Evolutionary conservation across 306 rosid genomes (phyloP).

Genomic region (Cicer judaicum): DNA sequence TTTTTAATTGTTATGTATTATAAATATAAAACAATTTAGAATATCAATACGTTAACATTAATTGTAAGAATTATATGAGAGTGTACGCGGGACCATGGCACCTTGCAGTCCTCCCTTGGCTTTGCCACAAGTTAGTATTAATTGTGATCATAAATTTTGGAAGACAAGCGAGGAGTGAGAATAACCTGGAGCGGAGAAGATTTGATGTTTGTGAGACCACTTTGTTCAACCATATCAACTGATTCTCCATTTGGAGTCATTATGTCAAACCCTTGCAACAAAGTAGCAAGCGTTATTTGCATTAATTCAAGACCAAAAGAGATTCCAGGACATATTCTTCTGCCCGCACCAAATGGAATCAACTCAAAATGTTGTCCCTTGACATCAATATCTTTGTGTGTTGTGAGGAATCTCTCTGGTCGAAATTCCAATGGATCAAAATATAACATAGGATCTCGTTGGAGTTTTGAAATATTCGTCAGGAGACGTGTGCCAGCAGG

Average conservation of each 20-base stretch:
- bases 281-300: constrained; percentile 34
- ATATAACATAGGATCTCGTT: constrained; percentile 33
- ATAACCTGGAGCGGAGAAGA: constrained; percentile 39
- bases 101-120: too few species aligned
- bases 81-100: too few species aligned
- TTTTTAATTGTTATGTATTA: too few species aligned
- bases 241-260: background rate
- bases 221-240: constrained; percentile 40
- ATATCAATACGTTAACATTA: too few species aligned
- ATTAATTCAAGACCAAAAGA: constrained; percentile 25
- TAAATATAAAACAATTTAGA: too few species aligned
- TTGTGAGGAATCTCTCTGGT: constrained; percentile 43
- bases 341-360: constrained; percentile 40
- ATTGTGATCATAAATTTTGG: background rate
- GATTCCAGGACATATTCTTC: constrained; percentile 45
- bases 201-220: constrained; percentile 30
- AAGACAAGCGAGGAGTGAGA: constrained; percentile 36
- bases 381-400: constrained; percentile 15
- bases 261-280: constrained; percentile 44
- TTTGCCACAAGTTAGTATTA: background rate
- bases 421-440: constrained; percentile 22
- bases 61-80: too few species aligned
- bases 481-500: constrained; percentile 54
- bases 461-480: constrained; percentile 55
- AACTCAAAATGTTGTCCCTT: constrained; percentile 40